Conservation (phyloP, 108 stramenopile genomes). For the Chaetoceros tenuissimus region DNA sequence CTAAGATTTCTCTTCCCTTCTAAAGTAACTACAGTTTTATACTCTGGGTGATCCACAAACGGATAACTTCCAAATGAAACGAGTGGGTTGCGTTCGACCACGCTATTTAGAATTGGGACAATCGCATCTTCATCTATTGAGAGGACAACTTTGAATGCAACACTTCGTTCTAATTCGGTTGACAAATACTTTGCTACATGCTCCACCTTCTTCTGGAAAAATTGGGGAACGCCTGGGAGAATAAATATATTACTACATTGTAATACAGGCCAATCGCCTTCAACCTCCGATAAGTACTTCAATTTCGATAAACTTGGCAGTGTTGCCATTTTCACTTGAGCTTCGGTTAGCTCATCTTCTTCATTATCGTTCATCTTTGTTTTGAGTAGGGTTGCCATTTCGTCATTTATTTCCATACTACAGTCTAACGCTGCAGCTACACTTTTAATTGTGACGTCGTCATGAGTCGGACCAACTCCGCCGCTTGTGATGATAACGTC, state of each 20-base stretch:
- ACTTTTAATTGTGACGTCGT: slow-evolving; percentile 93
- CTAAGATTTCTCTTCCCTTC: slow-evolving; percentile 51
- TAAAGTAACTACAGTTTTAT: slow-evolving; percentile 76
- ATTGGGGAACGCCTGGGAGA: slow-evolving; percentile 89
- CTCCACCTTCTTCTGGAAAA: slow-evolving; percentile 79
- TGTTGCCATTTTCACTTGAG: slow-evolving; percentile 80
- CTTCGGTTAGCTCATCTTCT: slow-evolving; percentile 50
- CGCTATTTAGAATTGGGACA: slow-evolving; percentile 56
- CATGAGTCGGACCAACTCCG: slow-evolving; percentile 96
- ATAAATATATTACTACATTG: slow-evolving; percentile 91
- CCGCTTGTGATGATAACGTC: slow-evolving; percentile 92
- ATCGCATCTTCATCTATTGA: slow-evolving; percentile 58
- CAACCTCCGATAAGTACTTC: slow-evolving; percentile 44
- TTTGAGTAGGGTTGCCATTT: slow-evolving; percentile 80
- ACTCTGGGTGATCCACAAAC: slow-evolving; percentile 64
- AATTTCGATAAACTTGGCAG: slow-evolving; percentile 54
- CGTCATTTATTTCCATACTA: slow-evolving; percentile 61
- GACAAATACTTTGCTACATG: slow-evolving; percentile 63
- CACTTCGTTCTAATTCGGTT: slow-evolving; percentile 41
- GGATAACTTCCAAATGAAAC: slow-evolving; percentile 81
- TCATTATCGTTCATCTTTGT: slow-evolving; percentile 22
- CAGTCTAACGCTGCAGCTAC: slow-evolving; percentile 68
- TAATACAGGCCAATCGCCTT: slow-evolving; percentile 70
- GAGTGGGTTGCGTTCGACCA: slow-evolving; percentile 51
- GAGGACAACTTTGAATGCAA: slow-evolving; percentile 55